A percentile compares a stretch with the other conserved stretches of the same genome.
These are phyloP conservation scores for Hibiscus tridactylites DNA, from an alignment of 345 rosid genomes.

Conservation along the genomic window DNA sequence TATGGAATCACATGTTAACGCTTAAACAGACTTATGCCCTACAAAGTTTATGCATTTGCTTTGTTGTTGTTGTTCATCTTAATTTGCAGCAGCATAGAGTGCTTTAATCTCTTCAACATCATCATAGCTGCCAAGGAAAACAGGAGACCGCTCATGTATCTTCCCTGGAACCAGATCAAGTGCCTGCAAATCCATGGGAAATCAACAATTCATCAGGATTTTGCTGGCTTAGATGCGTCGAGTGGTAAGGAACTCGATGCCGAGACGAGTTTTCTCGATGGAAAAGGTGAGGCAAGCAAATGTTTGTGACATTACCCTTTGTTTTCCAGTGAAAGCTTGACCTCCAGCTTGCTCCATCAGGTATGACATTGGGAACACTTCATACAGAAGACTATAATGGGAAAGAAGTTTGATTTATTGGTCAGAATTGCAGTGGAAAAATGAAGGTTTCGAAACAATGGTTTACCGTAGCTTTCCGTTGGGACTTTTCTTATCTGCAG, in stretches of 20 bases:
- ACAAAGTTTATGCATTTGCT: conserved; percentile 11
- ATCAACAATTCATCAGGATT: not conserved
- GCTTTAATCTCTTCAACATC: conserved; percentile 71
- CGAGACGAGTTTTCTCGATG: not conserved
- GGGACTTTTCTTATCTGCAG: conserved; percentile 68
- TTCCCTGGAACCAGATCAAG: conserved; percentile 53
- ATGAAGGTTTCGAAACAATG: not conserved
- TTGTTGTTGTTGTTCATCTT: conserved; percentile 4
- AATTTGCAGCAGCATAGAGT: conserved; percentile 36
- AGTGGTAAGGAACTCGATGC: not conserved
- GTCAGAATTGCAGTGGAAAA: not conserved
- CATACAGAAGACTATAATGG: conserved; percentile 45
- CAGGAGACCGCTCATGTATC: conserved; percentile 60
- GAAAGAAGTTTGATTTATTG: not conserved
- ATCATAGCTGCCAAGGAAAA: conserved; percentile 68
- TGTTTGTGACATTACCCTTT: conserved; percentile 34
- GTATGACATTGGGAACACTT: conserved; percentile 77
- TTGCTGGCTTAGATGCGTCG: not conserved
- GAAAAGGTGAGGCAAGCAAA: not conserved
- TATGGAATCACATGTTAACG: not conserved
- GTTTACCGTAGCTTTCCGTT: conserved; percentile 65
- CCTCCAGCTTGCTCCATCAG: conserved; percentile 81
- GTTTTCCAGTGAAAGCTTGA: conserved; percentile 63
- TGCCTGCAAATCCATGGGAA: conserved; percentile 35
- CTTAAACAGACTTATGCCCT: not conserved